Evolutionary conservation across 805 yeast species (phyloP), one percentile per base, ranked within the genome.

Genomic region (Pichia membranifaciens): DNA sequence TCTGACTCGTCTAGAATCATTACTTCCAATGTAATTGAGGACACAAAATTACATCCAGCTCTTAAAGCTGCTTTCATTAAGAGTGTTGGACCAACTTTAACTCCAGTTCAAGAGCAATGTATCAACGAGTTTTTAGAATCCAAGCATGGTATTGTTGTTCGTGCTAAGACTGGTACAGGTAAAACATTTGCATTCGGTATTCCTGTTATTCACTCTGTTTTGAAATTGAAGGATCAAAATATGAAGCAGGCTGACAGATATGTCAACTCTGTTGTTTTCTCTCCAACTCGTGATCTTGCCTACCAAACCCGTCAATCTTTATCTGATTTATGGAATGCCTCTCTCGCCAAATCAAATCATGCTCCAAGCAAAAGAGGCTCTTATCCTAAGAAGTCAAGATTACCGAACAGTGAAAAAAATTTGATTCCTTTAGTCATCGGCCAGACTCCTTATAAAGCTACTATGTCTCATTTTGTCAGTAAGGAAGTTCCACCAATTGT

Each of bases 81-180:
- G 4, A 58, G 63, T 16, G 67, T 77, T 50, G 76, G 79, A 2
- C 63, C 63, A 6, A 68, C 71, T 12, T 70, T 86, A 54, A 85
- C 93, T 1, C 76, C 81, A 3, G 91, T 85, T 25, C 95, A 86
- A 62, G 75, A 76, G 48, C 69, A 73, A 54, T 71, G 89, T 12
- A 72, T 85, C 39, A 68, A 73, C 41, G 84, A 86, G 20, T 66
- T 84, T 35, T 58, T 69, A 15, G 69, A 71, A 35, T 69, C 74
- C n/a, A 63, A 71, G 16, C 67, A 70, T 29, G 90, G 91, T 54
- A 71, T 87, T 38, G 87, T 89, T 20, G 89, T 88, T 34, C 75
- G 95, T 58, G 96, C 97, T 23, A 87, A 87, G 64, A 89, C 97
- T 3, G 97, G 97, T 62, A 89, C 97, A 2, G 97, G 97, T 59